These are phyloP conservation scores for Xylaria sp. DNA, from an alignment of 2,329 filamentous ascomycete genomes.

Conservation along the genomic window DNA sequence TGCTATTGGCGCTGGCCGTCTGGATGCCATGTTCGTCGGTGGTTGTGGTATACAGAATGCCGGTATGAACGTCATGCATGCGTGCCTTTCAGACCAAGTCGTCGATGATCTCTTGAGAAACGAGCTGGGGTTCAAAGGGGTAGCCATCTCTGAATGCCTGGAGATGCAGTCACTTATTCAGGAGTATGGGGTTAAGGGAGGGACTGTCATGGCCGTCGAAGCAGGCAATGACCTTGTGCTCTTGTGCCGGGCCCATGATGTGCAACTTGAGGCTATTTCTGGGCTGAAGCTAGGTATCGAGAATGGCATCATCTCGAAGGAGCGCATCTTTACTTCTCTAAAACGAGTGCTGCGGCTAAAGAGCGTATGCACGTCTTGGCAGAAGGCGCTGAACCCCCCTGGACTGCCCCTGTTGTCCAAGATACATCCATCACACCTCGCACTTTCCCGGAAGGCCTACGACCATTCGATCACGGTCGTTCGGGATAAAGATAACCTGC, in stretches of 20 bases:
- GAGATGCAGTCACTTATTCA: conserved; percentile 97
- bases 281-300: conserved; percentile 88
- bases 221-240: conserved; percentile 92
- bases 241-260: conserved; percentile 82
- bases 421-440: conserved; percentile 80
- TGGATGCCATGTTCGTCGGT: conserved; percentile 95
- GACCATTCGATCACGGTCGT: conserved; percentile 93
- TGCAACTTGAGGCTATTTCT: conserved; percentile 89
- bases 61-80: conserved; percentile 93
- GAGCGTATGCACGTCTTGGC: conserved; percentile 83
- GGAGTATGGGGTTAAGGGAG: conserved; percentile 95
- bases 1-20: conserved; percentile 76
- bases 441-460: conserved; percentile 82
- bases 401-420: conserved; percentile 76
- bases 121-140: conserved; percentile 86
- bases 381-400: conserved; percentile 84
- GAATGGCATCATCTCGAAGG: conserved; percentile 83
- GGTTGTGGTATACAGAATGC: conserved; percentile 91
- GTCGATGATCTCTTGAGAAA: conserved; percentile 87
- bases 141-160: conserved; percentile 91
- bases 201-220: conserved; percentile 96
- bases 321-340: conserved; percentile 79
- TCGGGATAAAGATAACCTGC: conserved; percentile 79
- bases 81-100: conserved; percentile 89
- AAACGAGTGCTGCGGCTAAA: conserved; percentile 80